A percentile compares a stretch with the other conserved stretches of the same genome.
Conservation (phyloP, 495 filamentous ascomycete genomes). For the Penicillium angulare region DNA sequence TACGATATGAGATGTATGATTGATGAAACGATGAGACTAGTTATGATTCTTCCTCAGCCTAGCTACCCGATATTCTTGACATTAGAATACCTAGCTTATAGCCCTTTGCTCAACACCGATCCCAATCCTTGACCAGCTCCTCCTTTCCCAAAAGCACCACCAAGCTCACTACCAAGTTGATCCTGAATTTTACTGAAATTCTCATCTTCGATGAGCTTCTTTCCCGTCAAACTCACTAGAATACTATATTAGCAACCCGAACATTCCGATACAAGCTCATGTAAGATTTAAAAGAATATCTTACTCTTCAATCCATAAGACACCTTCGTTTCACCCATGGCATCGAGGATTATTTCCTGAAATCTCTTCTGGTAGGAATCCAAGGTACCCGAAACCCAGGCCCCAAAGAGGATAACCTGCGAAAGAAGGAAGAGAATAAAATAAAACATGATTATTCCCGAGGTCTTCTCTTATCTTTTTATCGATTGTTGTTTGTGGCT, state of each 20-base stretch:
- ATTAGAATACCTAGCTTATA: neutral
- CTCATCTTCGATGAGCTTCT: slow-evolving; percentile 34
- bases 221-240: slow-evolving; percentile 28
- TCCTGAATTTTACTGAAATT: slow-evolving; percentile 37
- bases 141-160: slow-evolving; percentile 21
- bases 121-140: slow-evolving; percentile 22
- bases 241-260: slow-evolving; percentile 1
- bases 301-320: slow-evolving; percentile 39
- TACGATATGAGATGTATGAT: neutral
- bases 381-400: slow-evolving; percentile 35
- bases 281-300: neutral
- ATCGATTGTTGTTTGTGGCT: too few species aligned
- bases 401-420: slow-evolving; percentile 24
- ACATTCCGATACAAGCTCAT: too few species aligned
- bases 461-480: too few species aligned
- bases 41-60: neutral
- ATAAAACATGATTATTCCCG: slow-evolving; percentile 22
- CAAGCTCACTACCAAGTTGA: slow-evolving; percentile 28
- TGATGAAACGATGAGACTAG: neutral
- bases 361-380: slow-evolving; percentile 38
- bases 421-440: slow-evolving; percentile 24
- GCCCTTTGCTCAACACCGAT: slow-evolving; percentile 22
- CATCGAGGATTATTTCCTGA: slow-evolving; percentile 47
- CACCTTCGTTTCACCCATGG: slow-evolving; percentile 53
- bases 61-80: too few species aligned